Evolutionary conservation across 495 filamentous ascomycete species (phyloP), one percentile per base, ranked within the genome.

Genomic region (Penicillium macrosclerotiorum): DNA sequence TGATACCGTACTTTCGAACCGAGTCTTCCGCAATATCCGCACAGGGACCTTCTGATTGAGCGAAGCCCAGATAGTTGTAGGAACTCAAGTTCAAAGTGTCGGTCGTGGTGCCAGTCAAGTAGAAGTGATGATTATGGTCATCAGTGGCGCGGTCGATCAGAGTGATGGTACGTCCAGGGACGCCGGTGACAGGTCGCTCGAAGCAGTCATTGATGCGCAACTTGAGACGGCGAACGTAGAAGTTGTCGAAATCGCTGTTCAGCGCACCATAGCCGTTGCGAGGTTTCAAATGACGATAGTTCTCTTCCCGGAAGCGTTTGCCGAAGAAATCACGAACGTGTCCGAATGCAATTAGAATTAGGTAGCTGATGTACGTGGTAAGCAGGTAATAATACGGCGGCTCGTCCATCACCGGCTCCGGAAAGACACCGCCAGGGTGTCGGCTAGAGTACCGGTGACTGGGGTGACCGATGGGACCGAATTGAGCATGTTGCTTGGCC

Each of bases 61-160:
- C 93, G 60, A 98, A 98, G 20, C 93, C 93, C 5, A 98, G 87
- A 55, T 98, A 98, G 60, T 98, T 98, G 77, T 98, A 98, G 3
- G 93, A 98, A 71, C 90, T 96, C 83, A 98, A 82, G 64, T 98
- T 98, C 45, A 98, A 70, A 0, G 93, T 96, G 62, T 98, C 89
- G n/a, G 93, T 97, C 37, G 80, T 82, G 25, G 89, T 94, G 27
- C 94, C 94, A 8, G 85, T 90, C 55, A 88, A 78, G 56, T 88
- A 80, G 73, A 95, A 98, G 54, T 82, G 80, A 53, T 83, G 77
- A 65, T 97, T 97, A 72, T 89, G 85, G 58, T 97, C 88, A 65
- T 90, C 77, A 0, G 90, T 94, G 27, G 75, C 80, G 47, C 93
- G 86, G 63, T 97, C 90, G 37, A 96, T 74, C 25, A 98, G 73